Percentiles rank a stretch among this genome's conserved stretches.
phyloP scores from a whole-genome alignment of 768 basidiomycete genomes.

The Boletales sp. region DNA sequence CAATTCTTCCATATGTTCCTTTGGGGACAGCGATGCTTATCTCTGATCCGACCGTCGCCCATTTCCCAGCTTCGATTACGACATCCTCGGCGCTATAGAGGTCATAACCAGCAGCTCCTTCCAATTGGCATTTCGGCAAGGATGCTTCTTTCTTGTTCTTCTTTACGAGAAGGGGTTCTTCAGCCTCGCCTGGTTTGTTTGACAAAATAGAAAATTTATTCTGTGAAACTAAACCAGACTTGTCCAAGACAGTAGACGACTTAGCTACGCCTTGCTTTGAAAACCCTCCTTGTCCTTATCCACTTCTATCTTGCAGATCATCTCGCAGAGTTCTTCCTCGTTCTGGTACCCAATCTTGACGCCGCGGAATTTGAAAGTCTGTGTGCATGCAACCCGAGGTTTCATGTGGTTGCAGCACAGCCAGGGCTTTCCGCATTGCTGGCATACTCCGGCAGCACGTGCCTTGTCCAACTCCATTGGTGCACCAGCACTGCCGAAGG shows the following conservation, averaged over 20 bases:
- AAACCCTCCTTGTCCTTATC: no score
- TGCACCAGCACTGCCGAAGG: neutral
- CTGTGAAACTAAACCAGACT: neutral
- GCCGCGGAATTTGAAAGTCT: neutral
- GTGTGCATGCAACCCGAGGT: neutral
- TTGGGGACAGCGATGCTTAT: neutral
- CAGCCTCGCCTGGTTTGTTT: no score
- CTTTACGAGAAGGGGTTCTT: neutral
- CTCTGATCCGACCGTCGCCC: neutral
- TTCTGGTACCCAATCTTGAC: neutral
- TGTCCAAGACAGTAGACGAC: no score
- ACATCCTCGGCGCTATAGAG: neutral
- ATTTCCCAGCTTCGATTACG: fast-evolving
- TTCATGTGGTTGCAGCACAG: neutral
- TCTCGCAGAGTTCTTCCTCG: neutral
- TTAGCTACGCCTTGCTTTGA: no score
- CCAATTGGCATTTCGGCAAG: neutral
- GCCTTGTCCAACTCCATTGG: neutral
- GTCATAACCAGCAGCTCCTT: neutral
- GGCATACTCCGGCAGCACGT: neutral
- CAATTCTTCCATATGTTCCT: neutral
- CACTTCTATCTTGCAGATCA: no score
- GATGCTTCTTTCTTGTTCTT: neutral
- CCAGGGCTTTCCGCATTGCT: neutral
- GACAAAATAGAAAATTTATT: neutral